Percentiles rank a stretch among this genome's conserved stretches.
Evolutionary conservation across 305 asterid genomes (phyloP).

Genomic region (Andrographis paniculata): DNA sequence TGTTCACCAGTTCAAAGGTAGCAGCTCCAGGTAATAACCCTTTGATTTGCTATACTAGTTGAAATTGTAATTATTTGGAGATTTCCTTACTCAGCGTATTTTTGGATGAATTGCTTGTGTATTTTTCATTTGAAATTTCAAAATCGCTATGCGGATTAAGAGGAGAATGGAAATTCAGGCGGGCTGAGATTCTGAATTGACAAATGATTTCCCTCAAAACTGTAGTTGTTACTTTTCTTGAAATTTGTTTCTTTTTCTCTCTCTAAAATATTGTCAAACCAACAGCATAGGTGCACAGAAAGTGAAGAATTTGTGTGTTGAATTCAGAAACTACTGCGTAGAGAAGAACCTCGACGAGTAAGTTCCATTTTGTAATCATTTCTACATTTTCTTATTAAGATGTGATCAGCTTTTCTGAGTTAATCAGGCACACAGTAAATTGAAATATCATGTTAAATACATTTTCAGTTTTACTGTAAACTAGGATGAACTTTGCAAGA

Average conservation of each 20-base stretch:
- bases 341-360: constrained; percentile 56
- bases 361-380: constrained; percentile 18
- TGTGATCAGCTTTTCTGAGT: background rate
- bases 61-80: too few species aligned
- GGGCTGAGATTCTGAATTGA: constrained; percentile 11
- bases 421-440: background rate
- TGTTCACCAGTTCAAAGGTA: constrained; percentile 76
- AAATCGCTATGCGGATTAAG: constrained; percentile 2
- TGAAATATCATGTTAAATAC: constrained; percentile 2
- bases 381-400: background rate
- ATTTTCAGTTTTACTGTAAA: too few species aligned
- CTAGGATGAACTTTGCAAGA: too few species aligned
- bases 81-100: too few species aligned
- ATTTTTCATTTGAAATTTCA: background rate
- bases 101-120: too few species aligned
- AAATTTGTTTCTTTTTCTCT: background rate
- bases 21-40: constrained; percentile 54
- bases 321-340: constrained; percentile 49
- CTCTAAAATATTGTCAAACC: background rate
- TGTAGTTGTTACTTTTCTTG: background rate
- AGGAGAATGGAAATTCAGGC: constrained; percentile 16
- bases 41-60: background rate
- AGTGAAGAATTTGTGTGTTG: constrained; percentile 50
- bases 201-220: constrained; percentile 5
- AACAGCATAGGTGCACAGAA: constrained; percentile 70